Evolutionary conservation across 2,329 filamentous ascomycete genomes (phyloP).

Genomic region (Colletotrichum lentis): DNA sequence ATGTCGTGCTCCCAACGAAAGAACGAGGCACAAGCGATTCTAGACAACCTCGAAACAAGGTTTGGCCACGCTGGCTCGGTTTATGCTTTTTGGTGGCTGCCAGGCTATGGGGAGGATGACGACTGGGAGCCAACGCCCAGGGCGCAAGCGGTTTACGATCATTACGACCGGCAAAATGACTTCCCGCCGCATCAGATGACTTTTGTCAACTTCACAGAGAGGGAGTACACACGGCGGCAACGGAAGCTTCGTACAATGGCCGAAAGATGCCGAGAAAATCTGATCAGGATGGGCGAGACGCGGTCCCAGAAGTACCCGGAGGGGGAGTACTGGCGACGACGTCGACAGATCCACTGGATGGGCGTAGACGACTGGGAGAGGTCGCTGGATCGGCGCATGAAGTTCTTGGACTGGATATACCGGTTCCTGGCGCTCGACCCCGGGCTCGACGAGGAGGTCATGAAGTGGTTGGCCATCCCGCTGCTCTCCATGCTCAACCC

Average conservation of each 20-base stretch:
- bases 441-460: slow-evolving; percentile 28
- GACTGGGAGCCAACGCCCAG: background rate
- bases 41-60: background rate
- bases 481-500: slow-evolving; percentile 34
- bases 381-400: slow-evolving; percentile 2
- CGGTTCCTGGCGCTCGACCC: slow-evolving; percentile 24
- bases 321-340: background rate
- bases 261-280: background rate
- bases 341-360: background rate
- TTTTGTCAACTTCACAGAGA: slow-evolving; percentile 1
- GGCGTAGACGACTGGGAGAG: slow-evolving; percentile 8
- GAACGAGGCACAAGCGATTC: slow-evolving; percentile 19
- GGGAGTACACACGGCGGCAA: too few relatives aligned
- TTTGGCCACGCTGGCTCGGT: background rate
- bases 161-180: background rate
- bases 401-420: slow-evolving; percentile 20
- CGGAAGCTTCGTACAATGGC: background rate
- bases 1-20: slow-evolving; percentile 19
- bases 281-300: background rate
- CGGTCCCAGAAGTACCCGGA: slow-evolving; percentile 6
- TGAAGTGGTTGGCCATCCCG: slow-evolving; percentile 18
- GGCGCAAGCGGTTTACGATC: background rate
- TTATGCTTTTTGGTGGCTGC: background rate
- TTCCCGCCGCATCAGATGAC: slow-evolving; percentile 16
- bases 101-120: background rate